Evolutionary conservation across 768 basidiomycete genomes (phyloP), one percentile per base, ranked within the genome.

Genomic region (Lactarius vividus): DNA sequence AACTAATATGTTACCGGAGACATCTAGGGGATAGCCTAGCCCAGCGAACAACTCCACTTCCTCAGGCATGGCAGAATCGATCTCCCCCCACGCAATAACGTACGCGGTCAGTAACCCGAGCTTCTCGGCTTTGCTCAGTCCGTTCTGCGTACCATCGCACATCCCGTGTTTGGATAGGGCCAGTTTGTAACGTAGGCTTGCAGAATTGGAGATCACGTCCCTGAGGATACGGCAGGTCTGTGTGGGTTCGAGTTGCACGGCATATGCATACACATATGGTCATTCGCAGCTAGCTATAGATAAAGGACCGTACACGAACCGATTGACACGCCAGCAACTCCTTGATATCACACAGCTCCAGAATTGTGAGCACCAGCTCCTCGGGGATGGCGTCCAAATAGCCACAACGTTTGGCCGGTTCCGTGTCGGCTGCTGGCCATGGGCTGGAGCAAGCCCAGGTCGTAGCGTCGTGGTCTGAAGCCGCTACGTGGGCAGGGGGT

Each of bases 1-100:
- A 33, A 66, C 57, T 4, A 66, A 37, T n/a, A 62, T n/a, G 33
- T 59, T 67, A 7, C 52, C 31, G 2, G 66, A 67, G 26, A 67
- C 28, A 40, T 57, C 61, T 3, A 62, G 49, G 0, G 66, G 66
- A 15, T 46, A 28, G 20, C 66, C 33, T 52, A 57, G 62, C 20
- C 66, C 66, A 1, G 42, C 42, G 15, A 59, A 35, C 15, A 63
- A 20, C 3, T 4, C 37, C 15, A 26, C 33, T 4, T 37, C 39
- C 20, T 59, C 35, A 13, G 61, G 61, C 15, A 5, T 8, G 16
- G 52, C 57, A 7, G 57, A 39, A 6, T 55, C 40, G 18, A 67
- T 61, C 26, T 23, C 59, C 20, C 20, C 35, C 61, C 66, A 63
- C 7, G 61, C 52, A 23, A 53, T 9, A 16, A 28, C 61, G 23